Base-by-base conservation (phyloP, 2,329 filamentous ascomycete genomes). In the Aureobasidium melanogenum region DNA sequence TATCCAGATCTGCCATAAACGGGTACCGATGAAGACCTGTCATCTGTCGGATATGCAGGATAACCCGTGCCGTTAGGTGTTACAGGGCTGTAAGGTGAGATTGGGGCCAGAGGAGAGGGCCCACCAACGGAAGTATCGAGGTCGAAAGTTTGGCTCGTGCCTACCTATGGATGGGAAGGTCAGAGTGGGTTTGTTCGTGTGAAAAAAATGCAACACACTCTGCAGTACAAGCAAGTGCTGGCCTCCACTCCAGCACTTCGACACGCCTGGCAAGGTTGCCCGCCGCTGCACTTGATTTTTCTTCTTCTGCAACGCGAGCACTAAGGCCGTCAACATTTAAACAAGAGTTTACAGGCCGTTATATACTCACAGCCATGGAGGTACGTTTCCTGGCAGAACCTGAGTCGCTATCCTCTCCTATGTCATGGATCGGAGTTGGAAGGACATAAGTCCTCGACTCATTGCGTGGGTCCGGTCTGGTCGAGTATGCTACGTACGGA, bases 271-370 rank as follows among this genome's bases (percentile, higher is more conserved):
- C 93, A 97, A n/a, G 88, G 88, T 36, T 82, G 80, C 71, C 96
- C 91, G 46, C 93, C 93, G 69, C 89, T 96, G 77, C 93, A 97
- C 67, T 90, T 88, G 68, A 97, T 97, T 79, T 97, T 97, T 63
- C 93, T 84, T 76, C 93, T 92, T 63, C 93, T 85, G 75, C 93
- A 97, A 66, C 93, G 85, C 38, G 85, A 84, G 73, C 93, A 97
- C 93, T 97, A 19, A 14, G n/a, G 2, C 1, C 9, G 17, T 57
- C 8, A 57, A 32, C 7, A 2, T 2, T 47, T n/a, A 39, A 48
- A 60, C n/a, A 28, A 10, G 68, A 65, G 74, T 82, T 80, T 24
- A 80, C 80, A 48, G 82, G 77, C 39, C 75, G 78, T 55, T 84
- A 84, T 54, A 83, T 79, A 61, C 79, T 75, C 62, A 80, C 76